Conservation (phyloP, 495 filamentous ascomycete species). For the Penicillium lividum region DNA sequence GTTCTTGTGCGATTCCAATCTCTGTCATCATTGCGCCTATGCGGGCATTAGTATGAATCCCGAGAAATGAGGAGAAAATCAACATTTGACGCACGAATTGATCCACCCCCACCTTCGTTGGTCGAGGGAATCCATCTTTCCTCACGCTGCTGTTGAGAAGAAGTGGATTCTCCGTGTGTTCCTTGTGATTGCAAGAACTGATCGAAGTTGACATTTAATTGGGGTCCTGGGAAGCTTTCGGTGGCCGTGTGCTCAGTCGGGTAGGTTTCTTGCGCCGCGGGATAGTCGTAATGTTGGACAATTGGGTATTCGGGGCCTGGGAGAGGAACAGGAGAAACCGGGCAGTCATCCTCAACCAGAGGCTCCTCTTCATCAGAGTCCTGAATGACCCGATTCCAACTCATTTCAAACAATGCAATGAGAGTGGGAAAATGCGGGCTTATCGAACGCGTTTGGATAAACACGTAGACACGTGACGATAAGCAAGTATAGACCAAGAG, state of each 20-base stretch:
- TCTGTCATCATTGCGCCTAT: slow-evolving; percentile 42
- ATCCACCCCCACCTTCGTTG: slow-evolving; percentile 28
- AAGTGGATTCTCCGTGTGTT: slow-evolving; percentile 19
- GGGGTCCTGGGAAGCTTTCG: slow-evolving; percentile 13
- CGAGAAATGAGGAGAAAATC: not conserved
- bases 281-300: slow-evolving; percentile 22
- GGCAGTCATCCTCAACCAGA: slow-evolving; percentile 31
- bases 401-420: slow-evolving; percentile 26
- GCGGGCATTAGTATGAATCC: slow-evolving; percentile 4
- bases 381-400: slow-evolving; percentile 44
- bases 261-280: slow-evolving; percentile 17
- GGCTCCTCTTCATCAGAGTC: slow-evolving; percentile 54
- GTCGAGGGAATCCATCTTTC: slow-evolving; percentile 41
- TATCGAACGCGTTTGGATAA: slow-evolving; percentile 29
- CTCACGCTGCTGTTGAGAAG: slow-evolving; percentile 42
- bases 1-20: slow-evolving; percentile 39
- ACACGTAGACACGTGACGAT: slow-evolving; percentile 42
- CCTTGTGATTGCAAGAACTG: slow-evolving; percentile 40
- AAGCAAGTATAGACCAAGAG: slow-evolving; percentile 13
- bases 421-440: slow-evolving; percentile 11
- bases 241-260: slow-evolving; percentile 11
- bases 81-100: slow-evolving; percentile 33
- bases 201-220: slow-evolving; percentile 41
- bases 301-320: slow-evolving; percentile 14
- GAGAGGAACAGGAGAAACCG: slow-evolving; percentile 23